A percentile compares a stretch with the other conserved stretches of the same genome.
Conservation (phyloP, 441 rosid species). For the Erysimum pusillum region DNA sequence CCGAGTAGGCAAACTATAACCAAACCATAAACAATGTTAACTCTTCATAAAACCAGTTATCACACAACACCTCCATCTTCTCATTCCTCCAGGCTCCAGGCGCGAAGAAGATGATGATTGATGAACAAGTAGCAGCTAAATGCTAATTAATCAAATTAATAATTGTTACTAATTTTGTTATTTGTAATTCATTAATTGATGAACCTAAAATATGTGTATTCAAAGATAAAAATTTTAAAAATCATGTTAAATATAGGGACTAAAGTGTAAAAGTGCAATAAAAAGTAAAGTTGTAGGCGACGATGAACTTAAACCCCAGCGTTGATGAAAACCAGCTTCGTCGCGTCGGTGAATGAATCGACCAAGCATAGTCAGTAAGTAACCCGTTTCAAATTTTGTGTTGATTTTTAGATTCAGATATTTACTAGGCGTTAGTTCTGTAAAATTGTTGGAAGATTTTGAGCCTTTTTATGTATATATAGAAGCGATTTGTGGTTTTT, state of each 20-base stretch:
- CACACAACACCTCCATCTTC: constrained; percentile 3
- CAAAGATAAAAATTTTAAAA: too few relatives aligned
- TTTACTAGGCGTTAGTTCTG: too few relatives aligned
- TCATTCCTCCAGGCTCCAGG: neutral
- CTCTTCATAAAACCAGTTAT: neutral
- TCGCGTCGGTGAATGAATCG: neutral
- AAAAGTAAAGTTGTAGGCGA: neutral
- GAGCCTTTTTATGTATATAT: neutral
- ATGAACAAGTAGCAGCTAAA: neutral
- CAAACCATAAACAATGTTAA: neutral
- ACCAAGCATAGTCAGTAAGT: neutral
- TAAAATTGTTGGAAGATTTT: neutral
- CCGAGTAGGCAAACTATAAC: neutral
- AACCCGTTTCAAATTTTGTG: too few relatives aligned
- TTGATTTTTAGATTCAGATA: too few relatives aligned
- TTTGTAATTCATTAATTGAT: neutral
- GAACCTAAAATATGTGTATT: neutral
- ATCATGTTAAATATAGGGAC: too few relatives aligned
- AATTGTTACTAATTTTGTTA: neutral
- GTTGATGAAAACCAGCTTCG: neutral
- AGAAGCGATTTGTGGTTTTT: neutral
- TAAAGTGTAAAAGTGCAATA: neutral
- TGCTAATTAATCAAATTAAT: neutral
- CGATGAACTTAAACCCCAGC: neutral
- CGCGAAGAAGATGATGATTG: constrained; percentile 7